phyloP scores from a whole-genome alignment of 2,329 filamentous ascomycete species.

The Helotiales sp. region DNA sequence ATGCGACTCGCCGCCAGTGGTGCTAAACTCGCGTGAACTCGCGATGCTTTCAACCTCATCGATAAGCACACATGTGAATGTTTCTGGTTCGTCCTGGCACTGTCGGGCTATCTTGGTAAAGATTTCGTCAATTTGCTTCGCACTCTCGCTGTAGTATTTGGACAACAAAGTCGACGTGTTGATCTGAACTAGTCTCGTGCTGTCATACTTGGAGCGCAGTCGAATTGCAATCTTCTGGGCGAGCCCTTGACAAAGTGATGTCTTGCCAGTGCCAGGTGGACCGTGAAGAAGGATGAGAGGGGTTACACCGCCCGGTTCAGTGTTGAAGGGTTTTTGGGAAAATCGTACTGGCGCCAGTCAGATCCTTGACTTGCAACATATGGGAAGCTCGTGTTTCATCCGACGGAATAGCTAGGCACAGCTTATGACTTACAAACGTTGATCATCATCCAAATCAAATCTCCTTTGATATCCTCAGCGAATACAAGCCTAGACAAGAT shows the following conservation, averaged over 20 bases:
- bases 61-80: conserved; percentile 34
- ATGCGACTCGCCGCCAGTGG: conserved; percentile 28
- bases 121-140: conserved; percentile 42
- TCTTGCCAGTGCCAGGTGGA: conserved; percentile 86
- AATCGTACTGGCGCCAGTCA: conserved; percentile 23
- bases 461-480: conserved; percentile 30
- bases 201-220: conserved; percentile 38
- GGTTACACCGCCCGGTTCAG: conserved; percentile 82
- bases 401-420: too few relatives aligned
- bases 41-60: conserved; percentile 38
- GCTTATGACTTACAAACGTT: conserved; percentile 31
- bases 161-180: conserved; percentile 46
- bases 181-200: conserved; percentile 43
- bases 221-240: conserved; percentile 58
- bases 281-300: conserved; percentile 91
- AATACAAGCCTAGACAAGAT: conserved; percentile 30
- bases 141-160: conserved; percentile 49
- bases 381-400: too few relatives aligned
- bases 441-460: conserved; percentile 31
- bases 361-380: too few relatives aligned
- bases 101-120: conserved; percentile 41
- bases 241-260: conserved; percentile 94
- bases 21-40: conserved; percentile 27
- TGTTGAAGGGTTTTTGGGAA: conserved; percentile 9
- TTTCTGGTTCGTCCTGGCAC: conserved; percentile 24